Evolutionary conservation across 2,329 filamentous ascomycete genomes (phyloP), one percentile per base, ranked within the genome.

Genomic region (Colletotrichum sp.): DNA sequence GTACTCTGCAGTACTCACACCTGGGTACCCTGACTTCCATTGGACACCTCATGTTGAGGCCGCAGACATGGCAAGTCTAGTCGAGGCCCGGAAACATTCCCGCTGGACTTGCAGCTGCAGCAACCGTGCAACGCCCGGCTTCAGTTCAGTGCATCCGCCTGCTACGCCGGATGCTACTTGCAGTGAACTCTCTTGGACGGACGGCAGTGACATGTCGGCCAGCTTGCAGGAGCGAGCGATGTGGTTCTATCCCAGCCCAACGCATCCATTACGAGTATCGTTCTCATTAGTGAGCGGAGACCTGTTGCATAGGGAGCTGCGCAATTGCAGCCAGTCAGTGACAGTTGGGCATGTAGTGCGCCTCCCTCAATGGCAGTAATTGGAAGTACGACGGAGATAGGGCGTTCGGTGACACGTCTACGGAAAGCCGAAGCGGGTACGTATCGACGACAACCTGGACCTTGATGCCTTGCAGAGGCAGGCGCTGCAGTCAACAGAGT

Each of bases 341-440:
- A 52, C 44, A 21, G 44, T 52, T 52, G 44, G 44, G 44, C 44
- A 52, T 21, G 44, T 52, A 52, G 44, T 52, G 44, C 44, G n/a
- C 44, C 44, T 24, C 28, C 44, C n/a, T 24, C 28, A 34, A 62
- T 62, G 59, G 52, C 24, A 57, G 18, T 26, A 59, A 10, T 59
- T 26, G 28, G 28, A 32, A 59, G 55, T 62, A 62, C 59, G 69
- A 68, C 69, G 62, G 73, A 73, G 73, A 73, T 73, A 60, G 72
- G 44, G 64, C 63, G 32, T 76, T 76, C 69, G 34, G 63, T 76
- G 73, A 57, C 73, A 76, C 73, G 73, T 76, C 64, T 68, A 62
- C 64, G 57, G 70, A 76, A 76, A 69, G 44, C 73, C 70, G 73
- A 76, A 44, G 57, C 39, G 26, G 59, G 67, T 74, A 74, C 72